A percentile compares a stretch with the other conserved stretches of the same genome.
Conservation (phyloP, 2,329 filamentous ascomycete species). For the Pleurostoma richardsiae region DNA sequence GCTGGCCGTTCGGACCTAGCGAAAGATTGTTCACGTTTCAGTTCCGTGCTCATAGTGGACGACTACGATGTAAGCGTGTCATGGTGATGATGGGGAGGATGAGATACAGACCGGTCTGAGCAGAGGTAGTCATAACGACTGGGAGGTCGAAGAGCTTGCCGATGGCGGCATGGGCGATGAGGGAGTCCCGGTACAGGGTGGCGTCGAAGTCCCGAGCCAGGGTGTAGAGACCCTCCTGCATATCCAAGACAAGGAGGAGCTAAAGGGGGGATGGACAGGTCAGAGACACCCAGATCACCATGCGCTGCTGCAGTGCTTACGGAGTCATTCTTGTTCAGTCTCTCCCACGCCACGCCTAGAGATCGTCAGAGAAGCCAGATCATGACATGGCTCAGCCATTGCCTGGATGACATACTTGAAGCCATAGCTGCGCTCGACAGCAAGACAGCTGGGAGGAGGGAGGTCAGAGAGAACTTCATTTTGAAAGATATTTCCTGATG, state of each 20-base stretch:
- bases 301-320: constrained; percentile 3
- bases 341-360: constrained; percentile 15
- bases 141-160: constrained; percentile 64
- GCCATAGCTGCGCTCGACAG: neutral
- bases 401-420: neutral
- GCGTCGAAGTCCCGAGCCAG: constrained; percentile 63
- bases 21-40: neutral
- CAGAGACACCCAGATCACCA: neutral
- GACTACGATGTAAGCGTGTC: neutral
- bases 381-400: neutral
- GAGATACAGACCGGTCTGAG: constrained; percentile 41
- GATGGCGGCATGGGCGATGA: constrained; percentile 62
- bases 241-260: constrained; percentile 53
- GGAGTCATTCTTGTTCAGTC: constrained; percentile 22
- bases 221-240: constrained; percentile 54
- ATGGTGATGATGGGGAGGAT: neutral
- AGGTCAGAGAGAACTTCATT: neutral
- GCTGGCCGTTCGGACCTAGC: constrained; percentile 63
- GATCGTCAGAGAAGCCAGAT: neutral
- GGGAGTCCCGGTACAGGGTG: constrained; percentile 59
- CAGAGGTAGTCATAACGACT: constrained; percentile 65
- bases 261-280: constrained; percentile 12
- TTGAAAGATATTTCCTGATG: neutral
- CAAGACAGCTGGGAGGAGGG: neutral
- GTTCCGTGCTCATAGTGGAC: neutral